phyloP scores from a whole-genome alignment of 768 basidiomycete species.

The Steccherinum ochraceum region DNA sequence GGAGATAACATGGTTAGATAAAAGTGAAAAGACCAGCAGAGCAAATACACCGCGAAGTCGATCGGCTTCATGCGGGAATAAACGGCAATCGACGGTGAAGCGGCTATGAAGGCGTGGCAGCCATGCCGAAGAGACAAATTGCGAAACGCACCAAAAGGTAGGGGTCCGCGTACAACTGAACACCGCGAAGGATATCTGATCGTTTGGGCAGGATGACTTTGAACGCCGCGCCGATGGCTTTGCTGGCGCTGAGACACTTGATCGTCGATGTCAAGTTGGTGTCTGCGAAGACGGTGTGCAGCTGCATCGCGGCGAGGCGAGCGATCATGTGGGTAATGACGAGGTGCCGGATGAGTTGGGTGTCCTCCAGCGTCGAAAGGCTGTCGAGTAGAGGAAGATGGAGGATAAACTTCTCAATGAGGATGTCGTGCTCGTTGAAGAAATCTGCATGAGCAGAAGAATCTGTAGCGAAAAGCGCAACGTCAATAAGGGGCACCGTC shows the following conservation, averaged over 20 bases:
- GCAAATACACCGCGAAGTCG: no score
- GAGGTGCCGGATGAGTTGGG: constrained; percentile 25
- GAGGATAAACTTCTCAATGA: constrained; percentile 18
- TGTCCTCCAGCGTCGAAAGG: constrained; percentile 3
- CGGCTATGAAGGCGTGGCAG: no score
- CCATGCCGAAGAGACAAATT: not conserved
- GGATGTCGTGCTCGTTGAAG: constrained; percentile 13
- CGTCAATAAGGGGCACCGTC: not conserved
- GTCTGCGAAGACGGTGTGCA: constrained; percentile 43
- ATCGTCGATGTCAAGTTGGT: constrained; percentile 15
- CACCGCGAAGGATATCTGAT: not conserved
- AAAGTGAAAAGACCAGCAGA: not conserved
- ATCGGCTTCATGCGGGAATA: no score
- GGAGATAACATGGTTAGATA: not conserved
- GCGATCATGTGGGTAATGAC: constrained; percentile 43
- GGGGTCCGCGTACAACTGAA: constrained; percentile 3
- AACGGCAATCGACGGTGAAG: no score
- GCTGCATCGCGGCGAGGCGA: constrained; percentile 44
- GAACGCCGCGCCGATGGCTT: constrained; percentile 14
- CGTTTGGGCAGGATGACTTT: not conserved
- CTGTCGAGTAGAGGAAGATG: constrained; percentile 13
- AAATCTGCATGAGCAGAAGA: constrained; percentile 5
- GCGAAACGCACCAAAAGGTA: constrained; percentile 4
- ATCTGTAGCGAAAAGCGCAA: not conserved
- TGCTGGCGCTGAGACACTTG: constrained; percentile 14